phyloP scores from a whole-genome alignment of 2,329 filamentous ascomycete species.

The Sarocladiaceae sp. region DNA sequence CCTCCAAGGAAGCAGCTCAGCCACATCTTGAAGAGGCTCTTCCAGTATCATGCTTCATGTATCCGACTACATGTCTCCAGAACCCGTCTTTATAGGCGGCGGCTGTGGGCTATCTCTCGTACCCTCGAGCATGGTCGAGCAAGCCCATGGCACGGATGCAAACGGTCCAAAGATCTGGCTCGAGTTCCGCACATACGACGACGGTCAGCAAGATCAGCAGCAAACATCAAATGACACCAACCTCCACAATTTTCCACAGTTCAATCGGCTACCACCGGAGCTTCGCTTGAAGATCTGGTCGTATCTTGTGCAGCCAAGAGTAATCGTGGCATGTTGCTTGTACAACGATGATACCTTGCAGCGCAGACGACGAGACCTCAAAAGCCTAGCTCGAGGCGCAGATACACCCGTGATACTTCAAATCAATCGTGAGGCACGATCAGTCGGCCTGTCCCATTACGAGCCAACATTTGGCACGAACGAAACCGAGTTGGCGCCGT shows the following conservation, averaged over 20 bases:
- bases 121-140: neutral
- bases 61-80: neutral
- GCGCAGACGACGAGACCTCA: slow-evolving; percentile 22
- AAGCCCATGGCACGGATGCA: neutral
- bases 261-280: slow-evolving; percentile 36
- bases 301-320: slow-evolving; percentile 36
- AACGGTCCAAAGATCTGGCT: slow-evolving; percentile 33
- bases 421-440: slow-evolving; percentile 36
- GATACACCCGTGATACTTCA: slow-evolving; percentile 36
- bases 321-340: slow-evolving; percentile 37
- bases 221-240: too few relatives aligned
- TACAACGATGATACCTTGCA: slow-evolving; percentile 23
- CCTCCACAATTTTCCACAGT: slow-evolving; percentile 24
- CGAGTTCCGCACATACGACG: slow-evolving; percentile 37
- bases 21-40: neutral
- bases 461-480: slow-evolving; percentile 32
- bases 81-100: slow-evolving; percentile 1
- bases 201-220: too few relatives aligned
- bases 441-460: slow-evolving; percentile 36
- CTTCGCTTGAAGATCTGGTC: slow-evolving; percentile 44
- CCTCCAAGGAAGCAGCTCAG: neutral
- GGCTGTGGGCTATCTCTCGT: neutral
- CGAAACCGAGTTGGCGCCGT: neutral
- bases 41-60: neutral
- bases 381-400: slow-evolving; percentile 18